A percentile compares a stretch with the other conserved stretches of the same genome.
Conservation (phyloP, 164 flowering plant genomes). For the Liquidambar formosana region DNA sequence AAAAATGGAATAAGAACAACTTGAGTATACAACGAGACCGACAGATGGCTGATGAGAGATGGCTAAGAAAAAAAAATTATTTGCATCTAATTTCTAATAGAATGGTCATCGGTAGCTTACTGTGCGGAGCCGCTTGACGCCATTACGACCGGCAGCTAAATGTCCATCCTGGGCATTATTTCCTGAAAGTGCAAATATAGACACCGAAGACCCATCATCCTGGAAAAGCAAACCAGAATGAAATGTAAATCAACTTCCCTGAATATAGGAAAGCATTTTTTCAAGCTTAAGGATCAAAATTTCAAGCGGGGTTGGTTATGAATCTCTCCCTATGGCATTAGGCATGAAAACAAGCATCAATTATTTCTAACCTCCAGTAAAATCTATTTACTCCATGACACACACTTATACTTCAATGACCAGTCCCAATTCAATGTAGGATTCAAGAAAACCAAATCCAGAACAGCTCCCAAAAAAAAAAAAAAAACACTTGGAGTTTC, state of each 20-base stretch:
- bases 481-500: too few species aligned
- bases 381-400: too few species aligned
- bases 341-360: too few species aligned
- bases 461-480: too few species aligned
- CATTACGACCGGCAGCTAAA: constrained; percentile 96
- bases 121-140: constrained; percentile 99
- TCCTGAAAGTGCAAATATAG: constrained; percentile 87
- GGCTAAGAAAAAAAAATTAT: neutral
- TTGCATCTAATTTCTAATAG: neutral
- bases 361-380: too few species aligned
- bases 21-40: neutral
- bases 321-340: neutral
- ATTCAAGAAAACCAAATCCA: too few species aligned
- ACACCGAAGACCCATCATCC: constrained; percentile 95
- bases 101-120: constrained; percentile 38
- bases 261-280: neutral
- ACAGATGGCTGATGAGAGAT: neutral
- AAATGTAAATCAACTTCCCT: neutral
- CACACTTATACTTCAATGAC: too few species aligned
- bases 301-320: too few species aligned
- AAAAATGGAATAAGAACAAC: neutral
- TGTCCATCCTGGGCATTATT: constrained; percentile 92
- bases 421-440: too few species aligned
- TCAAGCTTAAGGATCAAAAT: too few species aligned
- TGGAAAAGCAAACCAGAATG: constrained; percentile 28